phyloP scores from a whole-genome alignment of 306 rosid genomes.

The Quillaja saponaria region DNA sequence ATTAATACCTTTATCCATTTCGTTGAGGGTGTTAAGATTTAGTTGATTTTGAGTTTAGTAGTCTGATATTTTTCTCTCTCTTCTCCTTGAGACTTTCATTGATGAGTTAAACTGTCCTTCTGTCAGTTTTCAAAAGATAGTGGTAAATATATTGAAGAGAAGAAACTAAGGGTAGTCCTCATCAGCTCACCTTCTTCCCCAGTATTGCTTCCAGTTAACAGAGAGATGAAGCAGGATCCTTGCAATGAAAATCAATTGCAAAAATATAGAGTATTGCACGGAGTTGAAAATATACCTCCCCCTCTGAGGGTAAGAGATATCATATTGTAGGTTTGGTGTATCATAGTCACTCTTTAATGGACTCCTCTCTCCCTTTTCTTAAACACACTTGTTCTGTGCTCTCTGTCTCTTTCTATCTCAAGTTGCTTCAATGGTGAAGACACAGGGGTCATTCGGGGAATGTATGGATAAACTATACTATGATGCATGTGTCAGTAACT shows the following conservation, averaged over 20 bases:
- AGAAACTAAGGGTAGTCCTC: slow-evolving; percentile 74
- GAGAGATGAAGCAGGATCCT: slow-evolving; percentile 63
- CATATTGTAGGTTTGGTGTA: slow-evolving; percentile 10
- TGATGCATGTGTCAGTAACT: neutral
- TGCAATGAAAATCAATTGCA: slow-evolving; percentile 43
- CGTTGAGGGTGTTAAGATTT: slow-evolving; percentile 15
- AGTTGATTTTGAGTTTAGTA: neutral
- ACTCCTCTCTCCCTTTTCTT: slow-evolving; percentile 14
- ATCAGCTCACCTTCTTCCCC: slow-evolving; percentile 65
- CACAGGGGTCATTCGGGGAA: neutral
- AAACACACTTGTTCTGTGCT: too few relatives aligned
- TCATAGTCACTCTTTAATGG: neutral
- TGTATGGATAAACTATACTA: slow-evolving; percentile 1
- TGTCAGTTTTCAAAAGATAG: slow-evolving; percentile 71
- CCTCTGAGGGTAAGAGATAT: slow-evolving; percentile 50
- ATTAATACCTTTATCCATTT: slow-evolving; percentile 5
- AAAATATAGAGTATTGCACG: slow-evolving; percentile 60
- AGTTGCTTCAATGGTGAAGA: slow-evolving; percentile 11
- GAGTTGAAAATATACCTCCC: slow-evolving; percentile 77
- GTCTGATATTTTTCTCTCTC: neutral
- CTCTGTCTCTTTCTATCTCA: neutral
- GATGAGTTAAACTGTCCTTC: slow-evolving; percentile 28
- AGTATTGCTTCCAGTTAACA: slow-evolving; percentile 63
- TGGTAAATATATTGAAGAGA: slow-evolving; percentile 72
- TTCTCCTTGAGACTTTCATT: slow-evolving; percentile 17